Base-by-base conservation (phyloP, 371 early-diverging fungal genomes). In the Capillidium heterosporum region DNA sequence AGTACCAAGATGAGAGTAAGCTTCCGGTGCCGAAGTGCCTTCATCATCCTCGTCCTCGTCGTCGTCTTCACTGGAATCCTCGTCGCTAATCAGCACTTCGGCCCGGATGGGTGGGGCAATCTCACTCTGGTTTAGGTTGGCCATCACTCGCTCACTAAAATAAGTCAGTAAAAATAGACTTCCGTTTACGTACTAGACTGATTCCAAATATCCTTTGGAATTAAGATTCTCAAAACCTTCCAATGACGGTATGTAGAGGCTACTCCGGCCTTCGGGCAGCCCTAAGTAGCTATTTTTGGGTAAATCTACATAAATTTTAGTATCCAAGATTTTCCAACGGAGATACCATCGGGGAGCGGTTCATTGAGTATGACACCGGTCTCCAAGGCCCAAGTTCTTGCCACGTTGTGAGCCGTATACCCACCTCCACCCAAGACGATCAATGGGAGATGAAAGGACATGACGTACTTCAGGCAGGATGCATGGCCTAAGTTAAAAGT, bases 351-450 rank as follows among this genome's bases (percentile, higher is more conserved):
- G 32, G 60, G 61, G 63, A 72, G 65, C 31, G 84, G 78, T 56
- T 83, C 74, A 32, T 85, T 95, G 24, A 94, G 79, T 0, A 92
- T 76, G 0, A 94, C 70, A n/a, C 89, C 85, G 2, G 99, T 99
- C 65, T 99, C 99, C 63, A 93, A 96, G 13, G 95, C 85, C 99
- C 99, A 99, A 17, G 91, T 83, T 27, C 95, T 78, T 13, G 94
- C 82, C 0, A 99, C 99, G 69, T 99, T 99, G 56, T 93, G 82
- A 68, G 97, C 91, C 0, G 98, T 96, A 66, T 99, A 99, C 0
- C 99, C 99, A 48, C 99, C 99, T 26, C 99, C 99, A 56, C 99
- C 99, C 2, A 99, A 72, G 56, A 97, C 75, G 57, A 99, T 66
- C 67, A 93, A 68, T 5, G 99, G 99, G 53, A 98, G 72, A 61